Evolutionary conservation across 352 stramenopile genomes (phyloP).

Genomic region (Phytophthora tentaculata): DNA sequence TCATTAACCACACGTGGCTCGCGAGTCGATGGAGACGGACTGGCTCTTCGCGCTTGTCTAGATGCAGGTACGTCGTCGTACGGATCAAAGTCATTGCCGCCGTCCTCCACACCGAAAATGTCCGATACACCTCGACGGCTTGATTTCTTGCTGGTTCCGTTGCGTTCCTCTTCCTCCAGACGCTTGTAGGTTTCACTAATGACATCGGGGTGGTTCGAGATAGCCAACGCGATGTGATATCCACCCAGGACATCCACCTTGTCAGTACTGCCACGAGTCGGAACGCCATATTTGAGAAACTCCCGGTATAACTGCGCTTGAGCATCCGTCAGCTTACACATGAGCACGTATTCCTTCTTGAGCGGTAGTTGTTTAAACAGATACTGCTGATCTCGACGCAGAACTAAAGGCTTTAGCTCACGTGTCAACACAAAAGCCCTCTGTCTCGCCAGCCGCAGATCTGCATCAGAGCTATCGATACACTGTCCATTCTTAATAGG

Average conservation of each 20-base stretch:
- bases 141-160: constrained; percentile 41
- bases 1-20: constrained; percentile 18
- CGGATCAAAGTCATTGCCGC: constrained; percentile 59
- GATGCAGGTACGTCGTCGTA: constrained; percentile 26
- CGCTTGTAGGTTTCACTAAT: constrained; percentile 69
- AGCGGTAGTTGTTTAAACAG: constrained; percentile 84
- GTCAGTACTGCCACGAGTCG: constrained; percentile 53
- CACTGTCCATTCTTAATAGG: constrained; percentile 91
- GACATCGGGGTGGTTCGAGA: constrained; percentile 91
- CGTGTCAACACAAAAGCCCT: constrained; percentile 83
- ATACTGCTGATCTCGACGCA: constrained; percentile 88
- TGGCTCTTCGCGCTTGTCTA: constrained; percentile 5
- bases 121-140: constrained; percentile 32
- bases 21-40: background rate
- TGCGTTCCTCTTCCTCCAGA: constrained; percentile 63
- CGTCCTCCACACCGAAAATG: constrained; percentile 55
- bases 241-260: constrained; percentile 81
- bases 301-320: constrained; percentile 78
- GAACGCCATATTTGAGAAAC: constrained; percentile 72
- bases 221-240: constrained; percentile 88
- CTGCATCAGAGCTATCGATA: constrained; percentile 75
- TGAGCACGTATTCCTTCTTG: constrained; percentile 90
- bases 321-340: constrained; percentile 81
- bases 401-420: constrained; percentile 80
- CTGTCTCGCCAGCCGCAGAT: constrained; percentile 73